A percentile compares a stretch with the other conserved stretches of the same genome.
phyloP scores from a whole-genome alignment of 345 rosid genomes.

The Euclidium syriacum region DNA sequence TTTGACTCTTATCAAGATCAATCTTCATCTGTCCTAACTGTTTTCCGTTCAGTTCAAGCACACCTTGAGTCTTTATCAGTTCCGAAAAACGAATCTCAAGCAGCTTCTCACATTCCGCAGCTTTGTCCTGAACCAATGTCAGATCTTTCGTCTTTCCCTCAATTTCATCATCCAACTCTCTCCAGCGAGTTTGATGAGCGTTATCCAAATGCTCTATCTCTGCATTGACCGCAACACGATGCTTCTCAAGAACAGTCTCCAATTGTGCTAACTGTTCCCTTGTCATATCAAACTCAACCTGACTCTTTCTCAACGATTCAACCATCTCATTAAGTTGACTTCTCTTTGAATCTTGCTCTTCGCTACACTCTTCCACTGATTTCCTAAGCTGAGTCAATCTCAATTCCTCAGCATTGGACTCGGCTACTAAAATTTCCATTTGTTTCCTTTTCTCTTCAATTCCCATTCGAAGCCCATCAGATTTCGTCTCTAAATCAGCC shows the following conservation, averaged over 20 bases:
- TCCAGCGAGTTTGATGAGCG: background rate
- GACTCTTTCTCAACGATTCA: background rate
- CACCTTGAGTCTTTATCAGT: conserved; percentile 3
- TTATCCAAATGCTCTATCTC: background rate
- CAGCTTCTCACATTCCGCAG: conserved; percentile 5
- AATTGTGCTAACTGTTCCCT: background rate
- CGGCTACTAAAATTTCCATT: background rate
- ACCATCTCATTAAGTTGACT: background rate
- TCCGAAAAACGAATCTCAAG: background rate
- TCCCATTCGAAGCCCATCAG: background rate
- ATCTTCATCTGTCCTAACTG: background rate
- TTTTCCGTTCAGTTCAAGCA: background rate
- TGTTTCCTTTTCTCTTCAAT: background rate
- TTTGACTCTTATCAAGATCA: too few species aligned
- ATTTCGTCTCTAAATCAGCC: conserved; percentile 1
- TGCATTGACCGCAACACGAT: background rate
- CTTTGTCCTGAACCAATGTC: background rate
- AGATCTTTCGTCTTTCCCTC: background rate
- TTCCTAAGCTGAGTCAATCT: too few species aligned
- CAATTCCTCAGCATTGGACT: too few species aligned
- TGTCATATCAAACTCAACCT: background rate
- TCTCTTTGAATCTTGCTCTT: too few species aligned
- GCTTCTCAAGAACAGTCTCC: background rate
- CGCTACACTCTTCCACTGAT: too few species aligned
- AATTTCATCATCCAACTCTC: conserved; percentile 5